Base-by-base conservation (phyloP, 2,329 filamentous ascomycete genomes). In the Hypocreales sp. region DNA sequence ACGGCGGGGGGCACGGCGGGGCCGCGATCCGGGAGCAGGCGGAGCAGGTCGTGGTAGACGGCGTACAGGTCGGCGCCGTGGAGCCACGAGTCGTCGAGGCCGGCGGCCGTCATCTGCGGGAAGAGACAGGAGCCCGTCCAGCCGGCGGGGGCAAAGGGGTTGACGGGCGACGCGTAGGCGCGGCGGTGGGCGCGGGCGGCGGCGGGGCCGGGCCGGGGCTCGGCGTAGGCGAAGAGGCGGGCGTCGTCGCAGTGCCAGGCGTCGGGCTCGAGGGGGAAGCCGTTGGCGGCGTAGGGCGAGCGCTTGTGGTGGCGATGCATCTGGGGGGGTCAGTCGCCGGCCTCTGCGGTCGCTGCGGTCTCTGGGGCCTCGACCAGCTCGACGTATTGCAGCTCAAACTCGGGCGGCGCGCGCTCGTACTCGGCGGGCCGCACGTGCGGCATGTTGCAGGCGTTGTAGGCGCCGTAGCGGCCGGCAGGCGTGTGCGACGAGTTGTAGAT, bases 371-470 rank as follows among this genome's bases (percentile, higher is more conserved):
- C n/a, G 50, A 79, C 72, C 40, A 86, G 56, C 52, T 87, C 80
- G 7, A 87, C 79, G 45, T 86, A 87, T 40, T 65, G 54, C 27
- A 90, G 55, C 39, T 72, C 58, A 44, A 70, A 83, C n/a, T 64
- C 65, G 0, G 50, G 36, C 2, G 55, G 40, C 0, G 65, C 56
- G 33, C 51, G 60, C 10, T 61, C 48, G 43, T 90, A 90, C 41
- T 81, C 77, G 10, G 51, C 50, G 14, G 48, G 53, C 18, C 79
- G 64, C n/a, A 80, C 76, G 52, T 87, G 82, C 1, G 82, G 81
- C 79, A 90, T 90, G 44, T 90, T 86, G 51, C 81, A 90, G 64
- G 65, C 87, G 48, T 87, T 83, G 51, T 86, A 86, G 2, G 55
- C 61, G 5, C 71, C 69, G 49, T 79, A 76, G 20, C 57, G 39